Base-by-base conservation (phyloP, 2,329 filamentous ascomycete species). In the Penicillium italicum region DNA sequence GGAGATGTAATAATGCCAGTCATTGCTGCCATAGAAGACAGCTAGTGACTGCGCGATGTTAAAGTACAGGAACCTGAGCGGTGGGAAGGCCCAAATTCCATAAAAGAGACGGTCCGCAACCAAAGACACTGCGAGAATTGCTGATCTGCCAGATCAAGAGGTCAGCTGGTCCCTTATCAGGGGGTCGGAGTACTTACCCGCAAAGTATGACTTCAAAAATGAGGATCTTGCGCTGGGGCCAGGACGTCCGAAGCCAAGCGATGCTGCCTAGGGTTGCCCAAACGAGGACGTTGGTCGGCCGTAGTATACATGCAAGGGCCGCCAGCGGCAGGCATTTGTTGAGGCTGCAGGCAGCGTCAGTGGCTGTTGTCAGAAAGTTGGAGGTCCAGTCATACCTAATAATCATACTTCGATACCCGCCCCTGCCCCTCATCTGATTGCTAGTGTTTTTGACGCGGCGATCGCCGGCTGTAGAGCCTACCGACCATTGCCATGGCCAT, bases 1-100 rank as follows among this genome's bases (percentile, higher is more conserved):
- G 0, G 89, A 88, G 30, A 96, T 75, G 72, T 97, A 99, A 76
- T 97, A 99, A 73, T 97, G 91, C 82, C 88, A 88, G 59, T 90
- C 85, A 74, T 96, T 97, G 45, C 79, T 83, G 22, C 94, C 94
- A 70, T 99, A 99, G 74, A 97, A 97, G 45, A 93, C 84, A 26
- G 94, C 91, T 6, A 99, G 81, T 8, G 89, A 89, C 72, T 95
- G 88, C 20, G 87, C 84, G 53, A 99, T 81, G 75, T 99, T 99
- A 79, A 97, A 93, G 69, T 93, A 84, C 55, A 97, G 81, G 76
- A 91, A 97, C 53, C 88, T 87, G 60, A 93, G 83, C 0, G 92
- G 89, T 5, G 94, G 94, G 54, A 99, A 90, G 0, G 91, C 90
- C 90, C 91, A 96, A 59, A 84, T 76, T 50, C 85, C 85, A 71